Evolutionary conservation across 495 filamentous ascomycete genomes (phyloP).

Genomic region (Xylaria telfairii): DNA sequence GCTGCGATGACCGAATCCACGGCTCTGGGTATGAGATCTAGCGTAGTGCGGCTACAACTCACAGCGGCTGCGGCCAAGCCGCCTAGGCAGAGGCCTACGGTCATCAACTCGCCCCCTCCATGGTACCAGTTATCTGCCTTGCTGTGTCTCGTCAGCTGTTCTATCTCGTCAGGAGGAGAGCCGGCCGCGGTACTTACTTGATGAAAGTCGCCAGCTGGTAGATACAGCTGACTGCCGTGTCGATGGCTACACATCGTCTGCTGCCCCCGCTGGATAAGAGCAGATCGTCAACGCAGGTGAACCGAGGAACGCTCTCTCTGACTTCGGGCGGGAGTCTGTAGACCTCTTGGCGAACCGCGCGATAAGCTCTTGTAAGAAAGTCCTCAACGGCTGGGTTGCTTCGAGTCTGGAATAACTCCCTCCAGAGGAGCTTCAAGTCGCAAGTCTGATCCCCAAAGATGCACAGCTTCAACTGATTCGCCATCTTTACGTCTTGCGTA

Average conservation of each 20-base stretch:
- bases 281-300: background rate
- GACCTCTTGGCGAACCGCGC: background rate
- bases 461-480: background rate
- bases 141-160: too few species aligned
- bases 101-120: background rate
- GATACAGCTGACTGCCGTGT: background rate
- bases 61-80: constrained; percentile 68
- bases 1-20: constrained; percentile 35
- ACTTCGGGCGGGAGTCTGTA: background rate
- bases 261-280: background rate
- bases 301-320: background rate
- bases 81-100: constrained; percentile 65
- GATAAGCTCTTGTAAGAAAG: background rate
- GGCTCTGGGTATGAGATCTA: constrained; percentile 65
- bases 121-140: background rate
- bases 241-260: background rate
- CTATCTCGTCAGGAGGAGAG: too few species aligned
- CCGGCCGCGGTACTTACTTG: background rate
- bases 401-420: background rate
- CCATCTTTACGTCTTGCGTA: too few species aligned
- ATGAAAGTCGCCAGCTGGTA: background rate
- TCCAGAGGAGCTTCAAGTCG: background rate
- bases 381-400: background rate
- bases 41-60: constrained; percentile 61
- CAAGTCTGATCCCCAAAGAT: background rate